Evolutionary conservation across 1,284 basidiomycete species (phyloP).

Genomic region (Rhodotorula sp.): DNA sequence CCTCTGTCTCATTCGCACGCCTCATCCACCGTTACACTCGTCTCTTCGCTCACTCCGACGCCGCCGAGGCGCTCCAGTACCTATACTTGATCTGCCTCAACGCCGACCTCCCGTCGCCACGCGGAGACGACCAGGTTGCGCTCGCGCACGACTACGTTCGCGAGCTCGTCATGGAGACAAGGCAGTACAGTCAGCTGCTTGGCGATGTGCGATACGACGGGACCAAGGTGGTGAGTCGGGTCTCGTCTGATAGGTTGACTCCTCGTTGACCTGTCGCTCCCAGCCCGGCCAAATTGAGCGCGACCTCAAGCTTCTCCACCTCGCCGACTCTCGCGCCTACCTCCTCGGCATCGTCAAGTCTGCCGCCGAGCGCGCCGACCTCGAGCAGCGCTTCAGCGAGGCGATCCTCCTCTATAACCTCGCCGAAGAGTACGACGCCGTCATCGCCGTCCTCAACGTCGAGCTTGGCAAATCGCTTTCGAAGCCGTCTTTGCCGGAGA

Average conservation of each 20-base stretch:
- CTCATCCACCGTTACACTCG: conserved; percentile 90
- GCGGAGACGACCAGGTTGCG: conserved; percentile 60
- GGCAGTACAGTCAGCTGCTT: conserved; percentile 78
- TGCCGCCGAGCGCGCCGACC: conserved; percentile 71
- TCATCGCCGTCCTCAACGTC: conserved; percentile 81
- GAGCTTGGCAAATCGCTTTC: conserved; percentile 82
- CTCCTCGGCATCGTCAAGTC: conserved; percentile 77
- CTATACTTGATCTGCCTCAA: conserved; percentile 84
- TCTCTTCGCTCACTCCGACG: conserved; percentile 85
- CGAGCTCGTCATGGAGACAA: conserved; percentile 81
- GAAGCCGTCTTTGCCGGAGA: conserved; percentile 45
- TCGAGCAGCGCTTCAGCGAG: conserved; percentile 70
- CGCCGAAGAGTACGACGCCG: conserved; percentile 84
- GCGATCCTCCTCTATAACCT: conserved; percentile 96
- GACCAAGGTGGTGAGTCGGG: conserved; percentile 64
- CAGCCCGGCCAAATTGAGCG: conserved; percentile 85
- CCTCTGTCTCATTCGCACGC: conserved; percentile 71
- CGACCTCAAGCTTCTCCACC: conserved; percentile 70
- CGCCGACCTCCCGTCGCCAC: conserved; percentile 59
- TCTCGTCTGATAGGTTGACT: not conserved
- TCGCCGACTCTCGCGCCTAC: conserved; percentile 69
- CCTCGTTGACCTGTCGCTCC: not conserved
- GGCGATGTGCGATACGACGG: conserved; percentile 88
- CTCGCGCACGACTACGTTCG: conserved; percentile 82
- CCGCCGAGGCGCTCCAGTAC: conserved; percentile 91